Evolutionary conservation across 129 eudicot genomes (phyloP).

Genomic region (Glebionis coronaria): DNA sequence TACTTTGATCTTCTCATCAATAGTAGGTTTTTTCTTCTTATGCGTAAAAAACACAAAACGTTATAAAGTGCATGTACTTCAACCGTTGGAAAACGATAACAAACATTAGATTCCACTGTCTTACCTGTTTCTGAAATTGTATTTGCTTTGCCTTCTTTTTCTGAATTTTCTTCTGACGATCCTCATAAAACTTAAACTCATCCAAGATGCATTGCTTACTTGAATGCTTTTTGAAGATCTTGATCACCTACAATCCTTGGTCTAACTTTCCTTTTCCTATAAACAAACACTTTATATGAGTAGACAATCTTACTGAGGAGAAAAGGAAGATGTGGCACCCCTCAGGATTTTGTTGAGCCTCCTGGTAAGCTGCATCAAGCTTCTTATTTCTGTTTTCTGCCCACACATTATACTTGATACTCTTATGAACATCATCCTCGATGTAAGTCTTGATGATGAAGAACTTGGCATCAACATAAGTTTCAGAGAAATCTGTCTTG

Average conservation of each 20-base stretch:
- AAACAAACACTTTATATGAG: neutral
- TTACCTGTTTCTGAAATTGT: slow-evolving; percentile 62
- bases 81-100: neutral
- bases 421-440: slow-evolving; percentile 89
- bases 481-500: slow-evolving; percentile 49
- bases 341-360: slow-evolving; percentile 61
- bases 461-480: slow-evolving; percentile 57
- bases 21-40: slow-evolving; percentile 49
- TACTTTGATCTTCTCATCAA: slow-evolving; percentile 46
- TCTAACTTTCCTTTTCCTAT: slow-evolving; percentile 64
- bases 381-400: slow-evolving; percentile 82
- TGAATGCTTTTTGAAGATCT: slow-evolving; percentile 59
- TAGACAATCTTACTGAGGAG: slow-evolving; percentile 51
- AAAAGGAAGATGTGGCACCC: slow-evolving; percentile 69
- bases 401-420: slow-evolving; percentile 80
- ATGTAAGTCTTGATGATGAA: slow-evolving; percentile 73
- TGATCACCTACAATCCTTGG: slow-evolving; percentile 66
- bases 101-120: neutral
- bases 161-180: slow-evolving; percentile 67
- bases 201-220: slow-evolving; percentile 73
- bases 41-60: slow-evolving; percentile 12
- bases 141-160: slow-evolving; percentile 75
- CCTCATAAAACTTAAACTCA: slow-evolving; percentile 85
- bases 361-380: slow-evolving; percentile 74
- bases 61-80: neutral